These are phyloP conservation scores for Iris macrosiphon DNA, from an alignment of 106 monocot genomes.

Conservation along the genomic window DNA sequence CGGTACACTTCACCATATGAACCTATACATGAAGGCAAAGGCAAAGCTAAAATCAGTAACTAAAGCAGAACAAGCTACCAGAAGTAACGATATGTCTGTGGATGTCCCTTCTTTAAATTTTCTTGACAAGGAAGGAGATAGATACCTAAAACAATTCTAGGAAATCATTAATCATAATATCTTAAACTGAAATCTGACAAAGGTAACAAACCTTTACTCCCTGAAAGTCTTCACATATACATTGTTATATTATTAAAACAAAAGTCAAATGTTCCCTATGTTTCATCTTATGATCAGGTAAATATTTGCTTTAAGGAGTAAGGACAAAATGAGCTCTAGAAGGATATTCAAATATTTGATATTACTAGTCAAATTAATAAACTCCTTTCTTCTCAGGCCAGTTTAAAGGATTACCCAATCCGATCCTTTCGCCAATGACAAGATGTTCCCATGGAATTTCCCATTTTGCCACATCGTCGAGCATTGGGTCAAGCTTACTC, in stretches of 20 bases:
- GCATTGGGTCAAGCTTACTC: constrained; percentile 68
- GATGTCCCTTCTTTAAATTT: too few species aligned
- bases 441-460: constrained; percentile 98
- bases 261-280: neutral
- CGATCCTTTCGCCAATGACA: constrained; percentile 97
- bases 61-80: neutral
- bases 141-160: neutral
- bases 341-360: too few species aligned
- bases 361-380: neutral
- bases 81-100: neutral
- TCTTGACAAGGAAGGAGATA: neutral
- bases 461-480: constrained; percentile 87
- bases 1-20: constrained; percentile 98
- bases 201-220: too few species aligned
- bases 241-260: neutral
- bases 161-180: neutral
- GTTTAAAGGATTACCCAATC: constrained; percentile 64
- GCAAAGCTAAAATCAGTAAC: neutral
- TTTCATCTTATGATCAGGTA: too few species aligned
- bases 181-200: too few species aligned
- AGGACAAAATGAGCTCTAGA: too few species aligned
- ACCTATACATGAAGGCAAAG: constrained; percentile 41
- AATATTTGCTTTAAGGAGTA: too few species aligned
- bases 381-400: neutral
- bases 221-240: neutral